Evolutionary conservation across 2,329 filamentous ascomycete species (phyloP).

Genomic region (Epichloe festucae): DNA sequence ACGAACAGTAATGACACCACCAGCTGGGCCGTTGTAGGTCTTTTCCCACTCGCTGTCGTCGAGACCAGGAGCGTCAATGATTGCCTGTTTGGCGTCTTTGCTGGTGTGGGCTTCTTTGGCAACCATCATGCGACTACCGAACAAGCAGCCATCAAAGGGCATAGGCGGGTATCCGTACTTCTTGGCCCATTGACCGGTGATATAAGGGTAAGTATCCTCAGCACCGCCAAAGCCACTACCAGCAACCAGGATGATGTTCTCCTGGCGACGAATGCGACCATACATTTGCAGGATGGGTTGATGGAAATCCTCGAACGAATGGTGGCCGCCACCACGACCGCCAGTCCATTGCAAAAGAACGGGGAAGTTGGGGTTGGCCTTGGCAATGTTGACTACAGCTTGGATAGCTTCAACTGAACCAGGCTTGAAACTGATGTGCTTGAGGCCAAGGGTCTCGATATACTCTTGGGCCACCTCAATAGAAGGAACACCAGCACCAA

Average conservation of each 20-base stretch:
- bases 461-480: conserved; percentile 90
- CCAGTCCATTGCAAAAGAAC: conserved; percentile 91
- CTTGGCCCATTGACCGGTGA: conserved; percentile 80
- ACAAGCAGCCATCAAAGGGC: conserved; percentile 86
- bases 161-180: conserved; percentile 80
- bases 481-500: conserved; percentile 86
- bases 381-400: conserved; percentile 81
- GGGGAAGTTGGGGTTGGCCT: conserved; percentile 88
- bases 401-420: conserved; percentile 83
- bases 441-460: conserved; percentile 81
- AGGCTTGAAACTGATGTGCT: conserved; percentile 91
- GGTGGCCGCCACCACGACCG: conserved; percentile 83
- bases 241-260: conserved; percentile 80
- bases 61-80: conserved; percentile 72
- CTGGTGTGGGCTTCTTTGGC: conserved; percentile 87
- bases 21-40: conserved; percentile 81
- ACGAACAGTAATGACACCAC: conserved; percentile 88
- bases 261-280: conserved; percentile 67
- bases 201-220: conserved; percentile 83
- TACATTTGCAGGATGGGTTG: conserved; percentile 88
- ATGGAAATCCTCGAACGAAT: conserved; percentile 93
- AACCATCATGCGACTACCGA: conserved; percentile 90
- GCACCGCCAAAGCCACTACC: conserved; percentile 86
- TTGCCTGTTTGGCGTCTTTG: conserved; percentile 76
- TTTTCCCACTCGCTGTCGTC: conserved; percentile 80